These are phyloP conservation scores for Candida sp. DNA, from an alignment of 1,139 yeast genomes.

Conservation along the genomic window DNA sequence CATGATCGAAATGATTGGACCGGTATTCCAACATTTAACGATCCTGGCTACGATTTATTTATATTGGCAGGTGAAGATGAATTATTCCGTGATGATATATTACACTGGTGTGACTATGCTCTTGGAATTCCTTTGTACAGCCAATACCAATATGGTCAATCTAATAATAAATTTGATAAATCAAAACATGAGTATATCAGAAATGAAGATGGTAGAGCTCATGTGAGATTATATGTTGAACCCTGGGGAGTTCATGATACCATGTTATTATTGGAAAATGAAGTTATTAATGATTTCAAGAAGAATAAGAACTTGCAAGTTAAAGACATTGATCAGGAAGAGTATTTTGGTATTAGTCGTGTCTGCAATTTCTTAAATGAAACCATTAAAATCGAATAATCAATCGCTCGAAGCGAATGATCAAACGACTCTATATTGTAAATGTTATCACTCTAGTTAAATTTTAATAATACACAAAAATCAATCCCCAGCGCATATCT, in stretches of 20 bases:
- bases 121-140: conserved; percentile 22
- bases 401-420: neutral
- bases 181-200: conserved; percentile 15
- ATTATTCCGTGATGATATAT: conserved; percentile 38
- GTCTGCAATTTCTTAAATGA: conserved; percentile 27
- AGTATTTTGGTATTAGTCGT: conserved; percentile 25
- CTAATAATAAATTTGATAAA: conserved; percentile 18
- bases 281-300: conserved; percentile 11
- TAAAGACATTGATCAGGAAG: conserved; percentile 13
- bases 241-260: conserved; percentile 47
- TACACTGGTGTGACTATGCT: conserved; percentile 34
- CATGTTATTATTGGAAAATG: conserved; percentile 30
- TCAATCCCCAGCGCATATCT: too few species aligned
- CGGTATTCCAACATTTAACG: conserved; percentile 27
- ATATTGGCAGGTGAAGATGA: conserved; percentile 43
- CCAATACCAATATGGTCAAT: conserved; percentile 20
- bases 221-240: conserved; percentile 25
- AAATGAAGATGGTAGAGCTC: conserved; percentile 12
- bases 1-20: conserved; percentile 27
- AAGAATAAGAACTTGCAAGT: conserved; percentile 7
- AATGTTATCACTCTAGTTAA: too few species aligned
- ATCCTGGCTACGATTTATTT: conserved; percentile 23
- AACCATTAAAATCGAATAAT: conserved; percentile 1
- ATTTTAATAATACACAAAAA: too few species aligned
- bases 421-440: neutral